Percentiles rank a stretch among this genome's conserved stretches.
These are phyloP conservation scores for Leishmania turanica DNA, from an alignment of 208 protist species.

Conservation along the genomic window DNA sequence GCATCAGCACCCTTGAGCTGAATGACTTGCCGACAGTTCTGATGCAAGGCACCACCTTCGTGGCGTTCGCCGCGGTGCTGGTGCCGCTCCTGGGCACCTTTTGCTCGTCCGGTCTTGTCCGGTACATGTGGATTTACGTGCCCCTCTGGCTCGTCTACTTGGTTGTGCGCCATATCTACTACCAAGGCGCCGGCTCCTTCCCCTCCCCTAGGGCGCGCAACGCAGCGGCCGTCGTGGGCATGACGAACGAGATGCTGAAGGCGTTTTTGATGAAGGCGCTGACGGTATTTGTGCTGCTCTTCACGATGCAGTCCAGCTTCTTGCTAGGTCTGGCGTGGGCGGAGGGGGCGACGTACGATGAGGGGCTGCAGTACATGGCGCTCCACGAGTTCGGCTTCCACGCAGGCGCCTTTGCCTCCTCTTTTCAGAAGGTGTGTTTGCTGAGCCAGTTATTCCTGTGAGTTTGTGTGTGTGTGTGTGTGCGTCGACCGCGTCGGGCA, in stretches of 20 bases:
- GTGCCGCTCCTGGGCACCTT: conserved; percentile 48
- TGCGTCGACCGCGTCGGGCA: not conserved
- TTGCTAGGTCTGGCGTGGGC: conserved; percentile 46
- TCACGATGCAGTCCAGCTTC: conserved; percentile 53
- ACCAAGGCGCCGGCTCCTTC: conserved; percentile 15
- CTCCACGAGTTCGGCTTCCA: conserved; percentile 2
- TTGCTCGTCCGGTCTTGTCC: conserved; percentile 34
- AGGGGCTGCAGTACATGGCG: conserved; percentile 12
- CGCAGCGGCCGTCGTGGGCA: conserved; percentile 23
- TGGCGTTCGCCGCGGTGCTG: conserved; percentile 51
- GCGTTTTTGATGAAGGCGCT: conserved; percentile 48
- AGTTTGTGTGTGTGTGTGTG: not conserved
- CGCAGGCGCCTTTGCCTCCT: not conserved
- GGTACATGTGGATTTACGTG: conserved; percentile 47
- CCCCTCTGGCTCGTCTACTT: conserved; percentile 36
- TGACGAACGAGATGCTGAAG: conserved; percentile 45
- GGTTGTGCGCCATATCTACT: conserved; percentile 48
- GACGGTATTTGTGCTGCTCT: conserved; percentile 51
- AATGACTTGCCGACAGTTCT: conserved; percentile 58
- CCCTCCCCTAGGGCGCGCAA: conserved; percentile 18
- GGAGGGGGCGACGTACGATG: conserved; percentile 23
- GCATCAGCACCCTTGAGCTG: conserved; percentile 48
- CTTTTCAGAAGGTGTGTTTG: conserved; percentile 29
- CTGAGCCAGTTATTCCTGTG: conserved; percentile 36
- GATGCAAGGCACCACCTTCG: conserved; percentile 62